Evolutionary conservation across 805 yeast genomes (phyloP), one percentile per base, ranked within the genome.

Genomic region (Candida michaelii): DNA sequence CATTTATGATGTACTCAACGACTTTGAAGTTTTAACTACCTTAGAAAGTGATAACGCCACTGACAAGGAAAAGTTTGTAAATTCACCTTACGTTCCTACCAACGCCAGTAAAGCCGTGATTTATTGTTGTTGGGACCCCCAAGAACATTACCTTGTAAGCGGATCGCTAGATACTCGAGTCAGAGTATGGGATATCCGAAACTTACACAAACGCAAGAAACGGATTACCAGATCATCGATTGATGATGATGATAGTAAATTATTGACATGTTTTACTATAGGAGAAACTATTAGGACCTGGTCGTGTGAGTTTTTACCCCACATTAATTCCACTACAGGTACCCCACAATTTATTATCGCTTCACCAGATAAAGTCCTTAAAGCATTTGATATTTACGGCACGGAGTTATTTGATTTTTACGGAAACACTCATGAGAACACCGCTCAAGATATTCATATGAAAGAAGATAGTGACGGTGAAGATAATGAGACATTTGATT

Each of bases 61-160:
- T 30, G 67, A 68, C 34, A 53, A 52, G 9, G 49, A 54, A 19
- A 59, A 48, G 4, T 64, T 64, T 40, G 62, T 56, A 6, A 52
- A 59, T 10, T 45, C 52, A 18, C 47, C 66, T 4, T 48, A 55
- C 34, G 56, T 53, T 29, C 62, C 67, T 2, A 37, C 49, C 21
- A 57, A 53, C 27, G 59, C 56, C 33, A 50, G 58, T 32, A 53
- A 59, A 49, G 72, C 83, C 2, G 75, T 87, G 4, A 73, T 83
- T 33, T 83, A 80, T 54, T 71, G 84, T 15, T 72, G 85, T 8
- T 90, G 95, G 85, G 86, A 90, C 3, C 82, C 82, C 0, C 81
- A 82, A 52, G 90, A 87, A 53, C 55, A 73, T 5, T 76, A 74
- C 53, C 48, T 90, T 18, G 76, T 89, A 8, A 76, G 89, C 3